phyloP scores from a whole-genome alignment of 306 rosid species.

The Castanea crenata region DNA sequence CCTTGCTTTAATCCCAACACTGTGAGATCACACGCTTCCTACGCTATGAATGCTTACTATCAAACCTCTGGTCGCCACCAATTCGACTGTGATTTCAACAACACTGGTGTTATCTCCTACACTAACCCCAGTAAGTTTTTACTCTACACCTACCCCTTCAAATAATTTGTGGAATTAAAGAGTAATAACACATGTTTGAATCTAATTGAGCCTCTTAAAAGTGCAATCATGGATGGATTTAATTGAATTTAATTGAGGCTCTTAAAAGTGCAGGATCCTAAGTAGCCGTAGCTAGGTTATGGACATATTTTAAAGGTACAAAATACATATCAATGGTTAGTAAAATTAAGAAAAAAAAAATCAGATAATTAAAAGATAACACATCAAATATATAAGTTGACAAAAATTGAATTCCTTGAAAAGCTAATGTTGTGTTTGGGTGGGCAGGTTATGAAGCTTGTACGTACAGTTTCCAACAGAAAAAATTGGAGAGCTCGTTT shows the following conservation, averaged over 20 bases:
- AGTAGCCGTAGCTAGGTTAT: too few relatives aligned
- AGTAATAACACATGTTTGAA: too few relatives aligned
- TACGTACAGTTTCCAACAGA: conserved; percentile 34
- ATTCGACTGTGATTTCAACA: conserved; percentile 51
- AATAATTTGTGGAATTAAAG: too few relatives aligned
- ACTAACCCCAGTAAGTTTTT: conserved; percentile 62
- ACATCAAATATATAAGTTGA: background rate
- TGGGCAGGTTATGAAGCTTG: conserved; percentile 60
- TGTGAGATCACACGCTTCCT: conserved; percentile 49
- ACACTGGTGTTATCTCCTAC: conserved; percentile 53
- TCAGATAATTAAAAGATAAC: background rate
- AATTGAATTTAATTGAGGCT: too few relatives aligned
- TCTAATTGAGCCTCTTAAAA: too few relatives aligned
- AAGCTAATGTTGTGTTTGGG: background rate
- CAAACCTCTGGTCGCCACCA: conserved; percentile 53
- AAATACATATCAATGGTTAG: too few relatives aligned
- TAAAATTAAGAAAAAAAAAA: background rate
- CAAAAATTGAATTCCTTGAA: background rate
- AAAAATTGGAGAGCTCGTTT: conserved; percentile 31
- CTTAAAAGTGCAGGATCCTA: too few relatives aligned
- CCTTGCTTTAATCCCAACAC: conserved; percentile 47
- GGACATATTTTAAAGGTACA: too few relatives aligned
- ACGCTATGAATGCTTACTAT: conserved; percentile 54
- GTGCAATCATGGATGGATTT: too few relatives aligned
- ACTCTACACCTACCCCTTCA: background rate